phyloP scores from a whole-genome alignment of 2,329 filamentous ascomycete genomes.

The Diaporthe sp. region DNA sequence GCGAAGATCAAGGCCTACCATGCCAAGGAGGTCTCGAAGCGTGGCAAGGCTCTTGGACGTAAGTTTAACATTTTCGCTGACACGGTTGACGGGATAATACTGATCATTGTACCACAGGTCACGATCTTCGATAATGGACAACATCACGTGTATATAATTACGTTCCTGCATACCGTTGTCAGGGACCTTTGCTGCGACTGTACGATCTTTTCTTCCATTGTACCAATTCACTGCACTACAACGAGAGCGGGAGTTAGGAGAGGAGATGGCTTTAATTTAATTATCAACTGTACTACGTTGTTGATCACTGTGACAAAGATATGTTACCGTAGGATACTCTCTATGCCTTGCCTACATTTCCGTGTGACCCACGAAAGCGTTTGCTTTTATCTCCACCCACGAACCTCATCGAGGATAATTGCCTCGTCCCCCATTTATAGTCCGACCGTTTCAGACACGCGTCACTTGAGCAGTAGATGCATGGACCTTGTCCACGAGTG shows the following conservation, averaged over 20 bases:
- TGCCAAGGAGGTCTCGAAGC: slow-evolving; percentile 75
- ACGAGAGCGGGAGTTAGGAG: slow-evolving; percentile 7
- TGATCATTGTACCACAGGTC: slow-evolving; percentile 22
- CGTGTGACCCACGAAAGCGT: too few species aligned
- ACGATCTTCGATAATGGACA: slow-evolving; percentile 21
- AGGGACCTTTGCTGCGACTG: neutral
- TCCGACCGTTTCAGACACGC: too few species aligned
- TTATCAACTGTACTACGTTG: neutral
- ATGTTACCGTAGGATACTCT: too few species aligned
- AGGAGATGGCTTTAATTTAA: neutral
- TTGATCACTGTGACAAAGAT: neutral
- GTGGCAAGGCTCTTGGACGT: slow-evolving; percentile 79
- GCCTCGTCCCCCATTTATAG: too few species aligned
- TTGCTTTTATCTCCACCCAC: too few species aligned
- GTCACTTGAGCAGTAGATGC: neutral
- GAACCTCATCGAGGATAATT: too few species aligned
- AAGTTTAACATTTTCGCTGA: slow-evolving; percentile 53
- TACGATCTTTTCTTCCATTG: neutral
- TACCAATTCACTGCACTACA: neutral
- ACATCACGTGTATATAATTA: neutral
- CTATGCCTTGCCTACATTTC: neutral
- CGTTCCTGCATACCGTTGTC: neutral
- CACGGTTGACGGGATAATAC: neutral
- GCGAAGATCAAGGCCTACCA: slow-evolving; percentile 79
- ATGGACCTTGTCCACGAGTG: neutral